phyloP scores from a whole-genome alignment of 805 yeast species.

The Yarrowia keelungensis region DNA sequence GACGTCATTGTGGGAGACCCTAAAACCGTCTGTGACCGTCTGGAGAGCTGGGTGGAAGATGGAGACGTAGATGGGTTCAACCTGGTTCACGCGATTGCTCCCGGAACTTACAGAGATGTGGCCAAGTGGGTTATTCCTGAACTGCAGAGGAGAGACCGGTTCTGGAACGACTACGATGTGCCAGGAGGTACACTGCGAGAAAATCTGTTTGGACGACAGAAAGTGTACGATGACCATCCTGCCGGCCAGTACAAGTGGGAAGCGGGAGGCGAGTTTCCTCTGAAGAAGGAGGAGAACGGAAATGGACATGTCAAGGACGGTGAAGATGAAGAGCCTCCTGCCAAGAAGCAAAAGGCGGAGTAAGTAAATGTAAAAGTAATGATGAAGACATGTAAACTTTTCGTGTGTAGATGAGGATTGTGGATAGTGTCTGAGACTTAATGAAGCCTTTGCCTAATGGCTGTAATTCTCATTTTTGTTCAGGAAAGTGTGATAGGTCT shows the following conservation, averaged over 20 bases:
- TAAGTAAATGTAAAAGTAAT: not conserved
- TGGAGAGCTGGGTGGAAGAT: constrained; percentile 53
- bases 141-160: constrained; percentile 50
- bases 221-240: constrained; percentile 41
- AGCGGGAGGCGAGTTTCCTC: not conserved
- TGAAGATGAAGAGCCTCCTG: not conserved
- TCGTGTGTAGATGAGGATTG: too few relatives aligned
- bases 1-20: constrained; percentile 52
- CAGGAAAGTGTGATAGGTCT: too few relatives aligned
- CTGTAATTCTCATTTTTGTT: too few relatives aligned
- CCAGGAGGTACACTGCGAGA: constrained; percentile 52
- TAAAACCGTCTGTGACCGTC: constrained; percentile 52
- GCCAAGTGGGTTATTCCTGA: constrained; percentile 53
- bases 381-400: too few relatives aligned
- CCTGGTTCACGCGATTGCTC: constrained; percentile 52
- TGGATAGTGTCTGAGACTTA: too few relatives aligned
- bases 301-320: not conserved
- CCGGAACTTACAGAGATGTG: constrained; percentile 52
- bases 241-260: constrained; percentile 35
- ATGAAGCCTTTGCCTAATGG: too few relatives aligned
- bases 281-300: not conserved
- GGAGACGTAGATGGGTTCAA: constrained; percentile 57
- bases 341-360: constrained; percentile 7
- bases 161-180: constrained; percentile 52
- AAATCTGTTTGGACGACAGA: constrained; percentile 45